phyloP scores from a whole-genome alignment of 2,329 filamentous ascomycete genomes.

The Cladosporium cucumerinum region DNA sequence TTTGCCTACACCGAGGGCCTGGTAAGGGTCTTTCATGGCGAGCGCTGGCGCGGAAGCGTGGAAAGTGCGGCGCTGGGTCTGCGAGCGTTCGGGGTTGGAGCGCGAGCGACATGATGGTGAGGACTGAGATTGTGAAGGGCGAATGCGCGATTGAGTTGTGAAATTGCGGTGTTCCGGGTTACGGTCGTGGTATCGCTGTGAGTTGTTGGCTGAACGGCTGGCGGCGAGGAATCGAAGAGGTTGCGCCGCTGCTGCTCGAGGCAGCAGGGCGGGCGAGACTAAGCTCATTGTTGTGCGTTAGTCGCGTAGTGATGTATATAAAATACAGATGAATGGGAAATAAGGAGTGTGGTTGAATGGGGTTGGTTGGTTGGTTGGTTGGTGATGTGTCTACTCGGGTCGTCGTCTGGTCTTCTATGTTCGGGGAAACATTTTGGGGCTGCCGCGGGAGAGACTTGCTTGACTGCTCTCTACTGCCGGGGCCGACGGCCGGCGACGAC shows the following conservation, averaged over 20 bases:
- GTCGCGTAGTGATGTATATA: constrained; percentile 2
- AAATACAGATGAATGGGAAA: not conserved
- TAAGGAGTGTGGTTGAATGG: not conserved
- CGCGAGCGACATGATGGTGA: constrained; percentile 15
- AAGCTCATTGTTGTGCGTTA: constrained; percentile 33
- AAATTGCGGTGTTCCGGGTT: constrained; percentile 19
- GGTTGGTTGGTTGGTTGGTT: not conserved
- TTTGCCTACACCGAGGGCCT: constrained; percentile 78
- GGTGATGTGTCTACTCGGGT: not conserved
- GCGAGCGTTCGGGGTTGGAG: constrained; percentile 29
- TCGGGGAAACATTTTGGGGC: constrained; percentile 13
- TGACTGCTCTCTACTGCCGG: not conserved
- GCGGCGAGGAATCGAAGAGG: constrained; percentile 35
- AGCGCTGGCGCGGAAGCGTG: constrained; percentile 56
- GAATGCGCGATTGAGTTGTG: constrained; percentile 18
- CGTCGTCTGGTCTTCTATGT: not conserved
- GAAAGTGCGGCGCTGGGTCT: constrained; percentile 41
- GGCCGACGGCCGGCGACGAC: constrained; percentile 5
- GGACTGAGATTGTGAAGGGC: constrained; percentile 18
- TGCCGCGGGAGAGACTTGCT: constrained; percentile 10
- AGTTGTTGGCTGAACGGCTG: constrained; percentile 22
- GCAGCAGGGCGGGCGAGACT: constrained; percentile 34
- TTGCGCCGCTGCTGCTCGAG: constrained; percentile 33
- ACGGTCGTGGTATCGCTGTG: constrained; percentile 13
- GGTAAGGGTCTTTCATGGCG: constrained; percentile 74